Evolutionary conservation across 2,329 filamentous ascomycete genomes (phyloP).

Genomic region (Fusarium sp.): DNA sequence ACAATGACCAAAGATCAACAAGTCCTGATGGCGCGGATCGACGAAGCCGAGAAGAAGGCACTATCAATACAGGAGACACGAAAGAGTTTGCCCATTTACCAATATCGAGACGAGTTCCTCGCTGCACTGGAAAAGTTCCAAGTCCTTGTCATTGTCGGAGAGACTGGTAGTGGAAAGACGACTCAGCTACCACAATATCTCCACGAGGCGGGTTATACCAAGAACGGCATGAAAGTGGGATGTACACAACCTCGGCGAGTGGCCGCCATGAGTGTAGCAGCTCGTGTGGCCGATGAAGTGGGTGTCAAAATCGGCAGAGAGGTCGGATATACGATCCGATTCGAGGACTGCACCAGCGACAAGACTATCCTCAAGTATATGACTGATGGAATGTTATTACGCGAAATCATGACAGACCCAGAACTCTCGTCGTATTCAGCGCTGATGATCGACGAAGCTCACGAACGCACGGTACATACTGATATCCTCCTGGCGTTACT

Average conservation of each 20-base stretch:
- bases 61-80: constrained; percentile 90
- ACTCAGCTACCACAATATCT: constrained; percentile 95
- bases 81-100: constrained; percentile 89
- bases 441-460: constrained; percentile 96
- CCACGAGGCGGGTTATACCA: constrained; percentile 89
- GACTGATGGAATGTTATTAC: constrained; percentile 94
- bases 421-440: constrained; percentile 84
- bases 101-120: constrained; percentile 85
- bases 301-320: constrained; percentile 89
- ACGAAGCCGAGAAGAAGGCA: constrained; percentile 88
- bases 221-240: constrained; percentile 83
- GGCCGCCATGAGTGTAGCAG: constrained; percentile 96
- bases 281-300: constrained; percentile 94
- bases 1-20: constrained; percentile 80
- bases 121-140: constrained; percentile 88
- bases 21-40: constrained; percentile 80
- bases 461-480: constrained; percentile 90
- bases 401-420: constrained; percentile 90
- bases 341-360: constrained; percentile 90
- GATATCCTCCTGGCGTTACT: constrained; percentile 89
- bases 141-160: constrained; percentile 89
- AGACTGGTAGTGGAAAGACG: constrained; percentile 95
- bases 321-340: constrained; percentile 94
- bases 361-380: constrained; percentile 95
- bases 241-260: constrained; percentile 96